Evolutionary conservation across 2,329 filamentous ascomycete species (phyloP), one percentile per base, ranked within the genome.

Genomic region (Bipolaris gigantea): DNA sequence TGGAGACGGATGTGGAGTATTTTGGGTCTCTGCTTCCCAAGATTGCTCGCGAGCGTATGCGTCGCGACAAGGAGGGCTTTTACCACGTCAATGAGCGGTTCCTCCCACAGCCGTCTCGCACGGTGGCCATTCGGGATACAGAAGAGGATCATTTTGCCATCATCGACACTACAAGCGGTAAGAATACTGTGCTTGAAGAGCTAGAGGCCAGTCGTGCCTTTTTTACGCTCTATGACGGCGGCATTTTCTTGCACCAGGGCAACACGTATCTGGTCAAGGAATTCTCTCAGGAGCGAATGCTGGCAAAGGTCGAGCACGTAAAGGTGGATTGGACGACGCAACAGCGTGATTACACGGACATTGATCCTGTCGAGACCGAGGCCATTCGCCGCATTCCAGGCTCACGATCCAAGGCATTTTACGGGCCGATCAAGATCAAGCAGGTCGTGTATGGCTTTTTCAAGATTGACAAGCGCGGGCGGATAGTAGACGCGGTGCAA

Each of bases 171-270:
- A 94, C 90, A 0, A 85, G 94, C 62, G 87, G 87, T 23, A 85
- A 85, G 50, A 97, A 97, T 69, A 79, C 87, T 0, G 89, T 99
- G 0, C 82, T 99, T 1, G 94, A 99, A 78, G 92, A 97, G 75
- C 83, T 99, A n/a, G 94, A 97, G 75, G 90, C 92, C 1, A 94
- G 89, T 1, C 86, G 94, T n/a, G 93, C 93, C 1, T 93, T 91
- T 62, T 97, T 96, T 75, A 96, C 92, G 1, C 84, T 99, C 55
- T 99, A 99, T 73, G 93, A 97, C 72, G 94, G 94, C 11, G 94
- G 91, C 40, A 97, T 99, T 58, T 99, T 96, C 76, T 80, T 99
- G 5, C 94, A 99, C 66, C 94, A 99, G 76, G 94, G 94, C n/a
- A 86, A 86, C 59, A 93, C 88, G 1, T 99, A 96, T 69, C 82